These are phyloP conservation scores for Viridothelium virens DNA, from an alignment of 495 filamentous ascomycete species.

Conservation along the genomic window DNA sequence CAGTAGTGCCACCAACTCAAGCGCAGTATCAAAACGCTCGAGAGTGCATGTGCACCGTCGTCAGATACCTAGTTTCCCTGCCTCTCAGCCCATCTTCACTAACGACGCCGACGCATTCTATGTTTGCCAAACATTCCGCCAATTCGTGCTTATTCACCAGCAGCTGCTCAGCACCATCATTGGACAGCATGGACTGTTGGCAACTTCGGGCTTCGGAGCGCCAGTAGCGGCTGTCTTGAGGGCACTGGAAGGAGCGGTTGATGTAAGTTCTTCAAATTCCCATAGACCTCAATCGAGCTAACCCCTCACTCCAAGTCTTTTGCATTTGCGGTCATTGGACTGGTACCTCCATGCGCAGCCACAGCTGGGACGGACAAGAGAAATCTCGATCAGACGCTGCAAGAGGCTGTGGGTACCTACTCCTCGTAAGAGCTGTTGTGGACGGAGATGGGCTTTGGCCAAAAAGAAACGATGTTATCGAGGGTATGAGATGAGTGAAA, in stretches of 20 bases:
- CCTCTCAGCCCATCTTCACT: background rate
- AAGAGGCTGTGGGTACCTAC: background rate
- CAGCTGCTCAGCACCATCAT: background rate
- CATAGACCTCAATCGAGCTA: background rate
- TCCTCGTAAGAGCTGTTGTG: background rate
- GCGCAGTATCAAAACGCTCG: no score
- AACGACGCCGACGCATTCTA: background rate
- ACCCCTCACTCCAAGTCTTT: background rate
- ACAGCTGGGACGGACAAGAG: background rate
- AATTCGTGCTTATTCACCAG: background rate
- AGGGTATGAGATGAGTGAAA: no score
- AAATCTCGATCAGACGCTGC: background rate
- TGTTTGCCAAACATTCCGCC: constrained; percentile 1
- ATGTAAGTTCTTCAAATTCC: background rate
- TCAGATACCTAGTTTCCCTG: no score
- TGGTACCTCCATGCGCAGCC: background rate
- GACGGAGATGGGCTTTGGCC: background rate
- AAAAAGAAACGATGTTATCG: no score
- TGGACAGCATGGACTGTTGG: constrained; percentile 2
- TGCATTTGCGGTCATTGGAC: background rate
- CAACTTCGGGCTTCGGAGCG: background rate
- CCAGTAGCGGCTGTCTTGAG: background rate
- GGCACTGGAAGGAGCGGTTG: background rate
- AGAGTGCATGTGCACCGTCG: no score
- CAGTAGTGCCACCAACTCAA: background rate